Percentiles rank a stretch among this genome's conserved stretches.
Evolutionary conservation across 331 rosid species (phyloP).

Genomic region (Rhamnella rubrinervis): DNA sequence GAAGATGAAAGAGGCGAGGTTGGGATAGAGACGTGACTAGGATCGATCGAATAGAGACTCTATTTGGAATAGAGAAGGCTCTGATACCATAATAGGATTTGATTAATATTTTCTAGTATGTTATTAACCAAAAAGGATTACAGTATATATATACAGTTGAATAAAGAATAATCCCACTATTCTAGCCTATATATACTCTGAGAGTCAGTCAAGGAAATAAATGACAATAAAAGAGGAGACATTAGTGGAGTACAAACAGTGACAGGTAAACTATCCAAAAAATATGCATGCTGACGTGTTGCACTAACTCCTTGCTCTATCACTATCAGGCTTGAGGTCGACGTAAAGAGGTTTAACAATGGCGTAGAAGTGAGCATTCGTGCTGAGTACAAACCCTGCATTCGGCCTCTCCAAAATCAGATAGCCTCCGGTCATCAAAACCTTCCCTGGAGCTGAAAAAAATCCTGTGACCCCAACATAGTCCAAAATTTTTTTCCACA

Average conservation of each 20-base stretch:
- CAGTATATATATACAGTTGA: too few species aligned
- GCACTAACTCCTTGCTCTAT: too few species aligned
- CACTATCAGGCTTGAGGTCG: slow-evolving; percentile 44
- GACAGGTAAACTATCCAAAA: too few species aligned
- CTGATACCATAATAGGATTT: not conserved
- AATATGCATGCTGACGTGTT: too few species aligned
- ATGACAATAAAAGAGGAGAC: too few species aligned
- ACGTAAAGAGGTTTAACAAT: slow-evolving; percentile 63
- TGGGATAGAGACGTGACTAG: not conserved
- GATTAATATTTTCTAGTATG: too few species aligned
- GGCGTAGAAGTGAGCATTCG: slow-evolving; percentile 90
- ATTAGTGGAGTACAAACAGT: too few species aligned
- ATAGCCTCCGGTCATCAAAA: slow-evolving; percentile 83
- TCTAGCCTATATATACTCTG: too few species aligned
- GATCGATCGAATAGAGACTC: not conserved
- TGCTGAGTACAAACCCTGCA: slow-evolving; percentile 88
- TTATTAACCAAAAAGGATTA: too few species aligned
- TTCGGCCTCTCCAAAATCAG: slow-evolving; percentile 84
- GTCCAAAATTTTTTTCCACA: slow-evolving; percentile 2
- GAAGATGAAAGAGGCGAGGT: not conserved
- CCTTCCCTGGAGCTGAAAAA: slow-evolving; percentile 96
- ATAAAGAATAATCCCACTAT: too few species aligned
- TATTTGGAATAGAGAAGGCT: not conserved
- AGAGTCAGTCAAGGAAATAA: too few species aligned
- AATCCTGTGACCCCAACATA: slow-evolving; percentile 41